Evolutionary conservation across 2,329 filamentous ascomycete genomes (phyloP).

Genomic region (Penicillium sp.): DNA sequence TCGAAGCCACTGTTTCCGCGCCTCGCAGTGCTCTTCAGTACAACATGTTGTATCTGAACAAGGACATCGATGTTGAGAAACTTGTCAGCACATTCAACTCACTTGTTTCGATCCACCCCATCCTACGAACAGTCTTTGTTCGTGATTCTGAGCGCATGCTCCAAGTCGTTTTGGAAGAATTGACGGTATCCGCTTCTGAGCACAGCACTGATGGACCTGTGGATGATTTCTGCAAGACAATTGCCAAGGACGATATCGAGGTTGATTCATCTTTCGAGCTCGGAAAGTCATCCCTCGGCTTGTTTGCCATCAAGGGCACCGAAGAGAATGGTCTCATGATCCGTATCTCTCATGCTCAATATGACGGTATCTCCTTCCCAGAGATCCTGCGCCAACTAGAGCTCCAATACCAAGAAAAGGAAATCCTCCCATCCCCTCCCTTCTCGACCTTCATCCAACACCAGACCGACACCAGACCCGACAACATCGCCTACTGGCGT

Average conservation of each 20-base stretch:
- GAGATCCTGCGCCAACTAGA: slow-evolving; percentile 10
- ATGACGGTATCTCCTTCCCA: slow-evolving; percentile 16
- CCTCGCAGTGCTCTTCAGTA: slow-evolving; percentile 12
- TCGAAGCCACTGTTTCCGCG: slow-evolving; percentile 7
- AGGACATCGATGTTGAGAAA: neutral
- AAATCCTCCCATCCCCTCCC: neutral
- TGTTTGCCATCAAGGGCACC: slow-evolving; percentile 5
- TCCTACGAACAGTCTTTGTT: slow-evolving; percentile 12
- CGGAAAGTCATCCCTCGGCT: slow-evolving; percentile 3
- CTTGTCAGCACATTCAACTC: slow-evolving; percentile 1
- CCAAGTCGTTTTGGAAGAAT: slow-evolving; percentile 5
- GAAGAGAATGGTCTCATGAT: slow-evolving; percentile 11
- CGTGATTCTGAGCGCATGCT: neutral
- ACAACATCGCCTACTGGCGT: slow-evolving; percentile 12
- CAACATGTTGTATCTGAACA: slow-evolving; percentile 13
- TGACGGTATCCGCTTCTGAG: slow-evolving; percentile 1
- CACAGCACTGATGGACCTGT: slow-evolving; percentile 1
- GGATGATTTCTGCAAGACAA: neutral
- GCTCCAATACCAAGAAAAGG: slow-evolving; percentile 3
- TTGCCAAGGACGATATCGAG: slow-evolving; percentile 9
- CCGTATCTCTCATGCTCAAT: slow-evolving; percentile 15
- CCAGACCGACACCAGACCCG: slow-evolving; percentile 4
- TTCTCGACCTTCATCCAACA: slow-evolving; percentile 12
- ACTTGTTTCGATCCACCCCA: slow-evolving; percentile 2
- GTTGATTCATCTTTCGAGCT: slow-evolving; percentile 2